These are phyloP conservation scores for Mycocentrospora acerina DNA, from an alignment of 2,329 filamentous ascomycete species.

Conservation along the genomic window DNA sequence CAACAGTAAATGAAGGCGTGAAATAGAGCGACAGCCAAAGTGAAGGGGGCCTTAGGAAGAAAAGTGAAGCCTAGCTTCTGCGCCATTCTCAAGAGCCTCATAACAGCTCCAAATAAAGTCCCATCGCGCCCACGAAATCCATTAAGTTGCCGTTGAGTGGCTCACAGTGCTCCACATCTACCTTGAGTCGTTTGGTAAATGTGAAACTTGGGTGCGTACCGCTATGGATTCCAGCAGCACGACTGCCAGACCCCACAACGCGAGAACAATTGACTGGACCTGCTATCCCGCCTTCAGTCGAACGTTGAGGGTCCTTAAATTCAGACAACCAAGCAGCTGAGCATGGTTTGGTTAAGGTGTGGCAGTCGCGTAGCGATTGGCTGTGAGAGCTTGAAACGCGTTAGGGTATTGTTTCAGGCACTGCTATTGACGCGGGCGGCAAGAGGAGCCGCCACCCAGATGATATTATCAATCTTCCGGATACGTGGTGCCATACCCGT, in stretches of 20 bases:
- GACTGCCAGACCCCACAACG: conserved; percentile 14
- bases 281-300: conserved; percentile 17
- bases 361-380: conserved; percentile 39
- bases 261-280: conserved; percentile 17
- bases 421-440: no score
- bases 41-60: conserved; percentile 24
- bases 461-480: no score
- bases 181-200: conserved; percentile 12
- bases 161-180: conserved; percentile 30
- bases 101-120: conserved; percentile 29
- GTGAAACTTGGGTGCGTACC: not conserved
- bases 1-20: conserved; percentile 32
- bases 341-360: conserved; percentile 30
- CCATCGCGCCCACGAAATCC: conserved; percentile 29
- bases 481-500: no score
- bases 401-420: no score
- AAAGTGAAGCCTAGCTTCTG: conserved; percentile 18
- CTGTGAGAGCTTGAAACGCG: conserved; percentile 21
- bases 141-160: conserved; percentile 34
- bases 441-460: no score
- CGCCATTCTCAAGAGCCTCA: conserved; percentile 30
- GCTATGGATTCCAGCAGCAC: conserved; percentile 16
- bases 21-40: conserved; percentile 14
- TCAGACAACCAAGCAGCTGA: conserved; percentile 23
- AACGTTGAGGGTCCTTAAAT: conserved; percentile 16